phyloP scores from a whole-genome alignment of 345 rosid species.

The Salix arbutifolia region DNA sequence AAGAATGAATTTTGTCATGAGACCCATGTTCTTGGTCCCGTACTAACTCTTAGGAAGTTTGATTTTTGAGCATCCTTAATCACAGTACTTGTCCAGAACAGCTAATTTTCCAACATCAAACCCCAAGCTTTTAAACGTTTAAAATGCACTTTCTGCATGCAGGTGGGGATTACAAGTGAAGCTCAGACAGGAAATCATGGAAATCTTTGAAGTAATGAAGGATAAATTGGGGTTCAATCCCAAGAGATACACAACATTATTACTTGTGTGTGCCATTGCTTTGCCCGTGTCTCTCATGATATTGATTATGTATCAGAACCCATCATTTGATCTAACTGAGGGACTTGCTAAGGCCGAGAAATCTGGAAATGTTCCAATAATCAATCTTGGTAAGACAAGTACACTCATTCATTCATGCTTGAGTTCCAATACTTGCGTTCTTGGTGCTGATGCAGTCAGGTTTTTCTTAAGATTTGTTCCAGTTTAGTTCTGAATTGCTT shows the following conservation, averaged over 20 bases:
- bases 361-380: background rate
- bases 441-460: background rate
- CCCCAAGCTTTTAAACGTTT: background rate
- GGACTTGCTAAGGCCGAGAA: background rate
- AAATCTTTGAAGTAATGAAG: background rate
- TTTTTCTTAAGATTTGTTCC: background rate
- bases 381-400: background rate
- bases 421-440: background rate
- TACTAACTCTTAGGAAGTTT: background rate
- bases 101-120: background rate
- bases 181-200: conserved; percentile 3
- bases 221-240: background rate
- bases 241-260: background rate
- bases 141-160: background rate
- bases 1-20: background rate
- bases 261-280: background rate
- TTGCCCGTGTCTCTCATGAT: conserved; percentile 2
- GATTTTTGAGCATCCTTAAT: background rate
- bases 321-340: background rate
- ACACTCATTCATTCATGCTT: background rate
- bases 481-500: background rate
- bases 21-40: background rate
- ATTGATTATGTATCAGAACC: background rate
- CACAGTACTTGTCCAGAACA: background rate
- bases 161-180: background rate